These are phyloP conservation scores for Epichloe hybrida DNA, from an alignment of 2,329 filamentous ascomycete genomes.

Conservation along the genomic window DNA sequence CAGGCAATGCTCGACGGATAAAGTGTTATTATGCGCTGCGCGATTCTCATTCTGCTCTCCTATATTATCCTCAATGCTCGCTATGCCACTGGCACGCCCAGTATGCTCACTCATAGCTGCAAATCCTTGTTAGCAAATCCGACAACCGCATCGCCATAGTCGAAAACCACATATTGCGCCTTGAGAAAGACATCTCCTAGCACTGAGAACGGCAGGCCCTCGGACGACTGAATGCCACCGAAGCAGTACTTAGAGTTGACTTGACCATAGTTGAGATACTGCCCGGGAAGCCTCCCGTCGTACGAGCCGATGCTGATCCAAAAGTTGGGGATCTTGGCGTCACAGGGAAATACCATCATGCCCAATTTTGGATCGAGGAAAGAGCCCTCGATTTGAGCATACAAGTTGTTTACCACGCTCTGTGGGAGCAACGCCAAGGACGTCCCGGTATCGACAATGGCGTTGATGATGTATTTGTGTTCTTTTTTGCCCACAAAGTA, in stretches of 20 bases:
- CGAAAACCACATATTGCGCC: conserved; percentile 30
- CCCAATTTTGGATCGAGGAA: conserved; percentile 29
- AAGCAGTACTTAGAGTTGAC: conserved; percentile 18
- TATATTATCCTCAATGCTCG: too few species aligned
- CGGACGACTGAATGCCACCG: conserved; percentile 24
- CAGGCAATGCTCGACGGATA: too few species aligned
- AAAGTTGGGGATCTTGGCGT: conserved; percentile 31
- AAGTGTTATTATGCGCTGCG: too few species aligned
- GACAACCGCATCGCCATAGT: conserved; percentile 17
- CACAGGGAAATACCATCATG: conserved; percentile 47
- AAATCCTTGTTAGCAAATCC: conserved; percentile 26
- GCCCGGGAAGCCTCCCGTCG: conserved; percentile 21
- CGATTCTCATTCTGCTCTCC: too few species aligned
- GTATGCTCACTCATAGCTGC: background rate
- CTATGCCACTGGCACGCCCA: background rate
- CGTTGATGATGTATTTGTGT: conserved; percentile 16
- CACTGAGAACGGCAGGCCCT: conserved; percentile 24
- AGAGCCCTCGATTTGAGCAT: conserved; percentile 39
- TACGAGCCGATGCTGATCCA: conserved; percentile 21
- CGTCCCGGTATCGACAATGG: conserved; percentile 60
- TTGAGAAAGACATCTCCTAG: conserved; percentile 29
- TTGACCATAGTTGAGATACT: conserved; percentile 25
- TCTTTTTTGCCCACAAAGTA: conserved; percentile 34
- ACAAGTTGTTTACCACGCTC: conserved; percentile 43
- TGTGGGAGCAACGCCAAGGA: conserved; percentile 48